A percentile compares a stretch with the other conserved stretches of the same genome.
phyloP scores from a whole-genome alignment of 208 protist genomes.

The Trypanosoma cruzi region DNA sequence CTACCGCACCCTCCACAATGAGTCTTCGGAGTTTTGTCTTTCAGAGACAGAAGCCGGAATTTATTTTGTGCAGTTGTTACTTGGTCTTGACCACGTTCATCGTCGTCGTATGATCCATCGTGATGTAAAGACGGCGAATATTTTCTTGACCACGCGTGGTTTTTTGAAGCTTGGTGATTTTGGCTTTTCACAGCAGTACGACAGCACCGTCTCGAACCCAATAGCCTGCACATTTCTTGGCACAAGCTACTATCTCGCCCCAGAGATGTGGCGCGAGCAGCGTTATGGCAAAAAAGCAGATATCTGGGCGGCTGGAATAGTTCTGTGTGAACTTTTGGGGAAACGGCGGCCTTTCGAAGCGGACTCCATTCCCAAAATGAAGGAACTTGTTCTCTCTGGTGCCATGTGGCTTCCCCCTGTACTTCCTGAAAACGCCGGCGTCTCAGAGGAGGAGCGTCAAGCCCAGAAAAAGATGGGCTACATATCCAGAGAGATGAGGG shows the following conservation, averaged over 20 bases:
- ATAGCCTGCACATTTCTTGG: constrained; percentile 89
- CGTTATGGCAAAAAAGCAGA: constrained; percentile 90
- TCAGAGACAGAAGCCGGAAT: constrained; percentile 75
- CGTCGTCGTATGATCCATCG: constrained; percentile 92
- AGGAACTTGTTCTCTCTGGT: constrained; percentile 49
- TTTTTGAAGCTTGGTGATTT: constrained; percentile 94
- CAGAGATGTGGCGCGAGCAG: constrained; percentile 88
- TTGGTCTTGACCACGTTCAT: constrained; percentile 90
- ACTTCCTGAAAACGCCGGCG: constrained; percentile 28
- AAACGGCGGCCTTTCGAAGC: constrained; percentile 76
- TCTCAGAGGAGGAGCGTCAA: background rate
- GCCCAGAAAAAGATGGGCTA: constrained; percentile 26
- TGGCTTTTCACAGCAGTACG: constrained; percentile 91
- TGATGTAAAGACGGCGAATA: constrained; percentile 91
- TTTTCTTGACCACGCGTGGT: constrained; percentile 84
- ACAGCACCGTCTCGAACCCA: constrained; percentile 82
- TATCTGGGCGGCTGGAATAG: constrained; percentile 83
- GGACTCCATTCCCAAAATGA: constrained; percentile 55
- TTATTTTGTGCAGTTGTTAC: constrained; percentile 79
- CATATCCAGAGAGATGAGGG: constrained; percentile 69
- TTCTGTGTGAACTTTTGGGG: constrained; percentile 87
- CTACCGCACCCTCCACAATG: constrained; percentile 59
- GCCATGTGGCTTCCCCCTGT: constrained; percentile 51
- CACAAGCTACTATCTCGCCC: constrained; percentile 92
- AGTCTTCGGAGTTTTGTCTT: constrained; percentile 31